A percentile compares a stretch with the other conserved stretches of the same genome.
phyloP scores from a whole-genome alignment of 1,284 basidiomycete genomes.

The Microbotryomycetes sp. region DNA sequence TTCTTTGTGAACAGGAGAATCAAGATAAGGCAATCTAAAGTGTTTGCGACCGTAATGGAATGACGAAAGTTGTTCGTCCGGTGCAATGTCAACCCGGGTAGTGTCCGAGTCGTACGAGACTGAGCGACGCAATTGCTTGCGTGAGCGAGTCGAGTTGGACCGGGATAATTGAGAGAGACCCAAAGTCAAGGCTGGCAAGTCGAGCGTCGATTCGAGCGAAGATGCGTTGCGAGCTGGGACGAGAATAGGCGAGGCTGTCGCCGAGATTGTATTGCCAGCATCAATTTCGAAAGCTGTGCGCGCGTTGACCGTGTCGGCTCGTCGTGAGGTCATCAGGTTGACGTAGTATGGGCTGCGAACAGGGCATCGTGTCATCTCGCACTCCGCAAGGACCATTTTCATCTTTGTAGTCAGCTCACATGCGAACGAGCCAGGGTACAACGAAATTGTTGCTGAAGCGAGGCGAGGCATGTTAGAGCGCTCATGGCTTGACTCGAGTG shows the following conservation, averaged over 20 bases:
- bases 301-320: slow-evolving; percentile 52
- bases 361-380: neutral
- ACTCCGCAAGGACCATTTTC: too few species aligned
- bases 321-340: slow-evolving; percentile 25
- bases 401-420: slow-evolving; percentile 49
- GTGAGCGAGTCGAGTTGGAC: slow-evolving; percentile 29
- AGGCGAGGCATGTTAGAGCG: too few species aligned
- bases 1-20: slow-evolving; percentile 64
- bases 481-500: too few species aligned
- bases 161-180: slow-evolving; percentile 36
- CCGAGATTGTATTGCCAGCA: slow-evolving; percentile 59
- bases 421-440: slow-evolving; percentile 61
- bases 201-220: neutral
- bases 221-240: slow-evolving; percentile 32
- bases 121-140: slow-evolving; percentile 11
- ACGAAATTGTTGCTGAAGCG: slow-evolving; percentile 65
- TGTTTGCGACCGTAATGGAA: slow-evolving; percentile 66
- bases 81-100: slow-evolving; percentile 30
- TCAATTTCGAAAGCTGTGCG: slow-evolving; percentile 64
- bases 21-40: slow-evolving; percentile 64
- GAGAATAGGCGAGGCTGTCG: slow-evolving; percentile 42
- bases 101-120: slow-evolving; percentile 20
- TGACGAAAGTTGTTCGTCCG: slow-evolving; percentile 44
- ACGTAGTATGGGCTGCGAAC: slow-evolving; percentile 57
- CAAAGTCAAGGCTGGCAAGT: slow-evolving; percentile 23